Evolutionary conservation across 2,329 filamentous ascomycete genomes (phyloP), one percentile per base, ranked within the genome.

Genomic region (Aspergillus melleus): DNA sequence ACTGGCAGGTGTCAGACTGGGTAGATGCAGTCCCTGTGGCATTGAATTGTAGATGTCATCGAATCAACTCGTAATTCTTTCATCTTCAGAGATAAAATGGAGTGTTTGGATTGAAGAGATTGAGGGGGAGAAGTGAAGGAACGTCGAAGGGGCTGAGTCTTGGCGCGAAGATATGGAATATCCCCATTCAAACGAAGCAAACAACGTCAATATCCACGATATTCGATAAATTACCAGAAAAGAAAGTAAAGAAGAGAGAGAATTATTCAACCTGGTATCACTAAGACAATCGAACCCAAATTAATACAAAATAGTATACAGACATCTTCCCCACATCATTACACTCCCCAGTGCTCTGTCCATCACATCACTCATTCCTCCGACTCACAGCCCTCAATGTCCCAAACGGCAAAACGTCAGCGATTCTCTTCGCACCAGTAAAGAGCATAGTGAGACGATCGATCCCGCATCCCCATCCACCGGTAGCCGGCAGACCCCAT

Each of bases 401-500:
- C 1, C 95, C 95, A 80, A 99, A 99, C 36, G 88, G 87, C 69
- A 98, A 78, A 19, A 94, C 92, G 76, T 98, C 93, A 44, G 86
- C 86, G 70, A 99, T 97, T 67, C 90, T 85, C 72, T 86, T 86
- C 39, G 87, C 83, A 0, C 91, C 92, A 1, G 89, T 86, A 69
- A 98, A 91, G 52, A 97, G 78, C 95, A 99, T 99, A 42, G 92
- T 89, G 55, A 99, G 80, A 55, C 95, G 83, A 77, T 99, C 95
- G 47, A 99, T 81, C 1, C 95, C 95, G 69, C 92, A 96, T 1
- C 95, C 95, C 95, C 95, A 99, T 4, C 95, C 95, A 0, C 94
- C 95, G 0, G 95, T 99, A 0, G 95, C 92, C n/a, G 95, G 95
- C 61, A 99, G 79, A 0, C 92, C 95, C 78, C 91, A 92, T 74